Evolutionary conservation across 1,139 yeast species (phyloP), one percentile per base, ranked within the genome.

Genomic region (Suhomyces panamericanus): DNA sequence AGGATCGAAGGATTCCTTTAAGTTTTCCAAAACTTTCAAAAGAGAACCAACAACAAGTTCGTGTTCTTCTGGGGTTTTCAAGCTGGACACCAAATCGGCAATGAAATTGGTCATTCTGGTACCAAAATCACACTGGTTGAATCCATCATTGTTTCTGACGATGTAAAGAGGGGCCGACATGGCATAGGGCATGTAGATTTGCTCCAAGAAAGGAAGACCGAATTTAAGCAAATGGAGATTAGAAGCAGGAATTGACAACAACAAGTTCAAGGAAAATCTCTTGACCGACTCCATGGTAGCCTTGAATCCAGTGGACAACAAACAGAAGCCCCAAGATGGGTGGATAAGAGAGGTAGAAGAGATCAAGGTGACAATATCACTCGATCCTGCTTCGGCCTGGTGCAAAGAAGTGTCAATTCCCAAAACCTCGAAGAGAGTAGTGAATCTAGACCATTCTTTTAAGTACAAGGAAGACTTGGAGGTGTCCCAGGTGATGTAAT

Each of bases 381-480:
- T 66, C 2, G 79, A 65, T 0, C 95, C 95, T 11, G 90, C 96
- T 53, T 84, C 84, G 0, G 93, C 83, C 63, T 90, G 97, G 57
- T 90, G 91, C 55, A 87, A 68, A 0, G 96, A 87, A 0, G 96
- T 84, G 60, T 90, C 97, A 39, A 90, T 77, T 2, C 90, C 95
- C 33, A 88, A 67, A 39, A 90, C 85, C 58, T 90, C 96, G 53
- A 81, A 85, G 12, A 90, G 66, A 0, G 96, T 87, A 29, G 81
- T 73, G 56, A 73, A 90, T 49, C 88, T 73, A 39, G 79, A 75
- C 96, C 96, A 90, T 38, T 81, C 80, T 13, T 69, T 69, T 31
- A 78, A 56, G 41, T 75, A 70, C 3, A 56, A 54, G 0, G 58
- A 57, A 3, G 55, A 56, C 1, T 68, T 51, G 0, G 55, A 20